Evolutionary conservation across 495 filamentous ascomycete genomes (phyloP).

Genomic region (Tetracladium setigerum): DNA sequence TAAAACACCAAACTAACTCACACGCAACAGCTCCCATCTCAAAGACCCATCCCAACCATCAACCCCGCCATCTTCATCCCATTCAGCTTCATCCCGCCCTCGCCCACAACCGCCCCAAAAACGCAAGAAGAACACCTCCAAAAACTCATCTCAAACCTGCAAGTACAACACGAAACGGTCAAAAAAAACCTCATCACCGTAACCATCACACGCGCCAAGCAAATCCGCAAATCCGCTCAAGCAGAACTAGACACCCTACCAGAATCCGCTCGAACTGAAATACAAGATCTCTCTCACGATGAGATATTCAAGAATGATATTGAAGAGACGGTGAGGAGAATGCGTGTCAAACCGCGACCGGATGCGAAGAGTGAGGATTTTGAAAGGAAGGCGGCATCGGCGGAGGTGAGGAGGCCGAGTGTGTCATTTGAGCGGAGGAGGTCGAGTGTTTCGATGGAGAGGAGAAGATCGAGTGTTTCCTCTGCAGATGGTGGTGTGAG

Average conservation of each 20-base stretch:
- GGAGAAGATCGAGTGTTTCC: not conserved
- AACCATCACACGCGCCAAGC: slow-evolving; percentile 29
- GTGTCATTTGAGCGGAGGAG: too few relatives aligned
- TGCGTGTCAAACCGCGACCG: not conserved
- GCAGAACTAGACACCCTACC: slow-evolving; percentile 6
- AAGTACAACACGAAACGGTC: slow-evolving; percentile 32
- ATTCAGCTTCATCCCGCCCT: slow-evolving; percentile 25
- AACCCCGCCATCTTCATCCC: slow-evolving; percentile 37
- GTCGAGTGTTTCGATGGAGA: not conserved
- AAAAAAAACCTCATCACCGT: slow-evolving; percentile 35
- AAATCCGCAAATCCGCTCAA: slow-evolving; percentile 2
- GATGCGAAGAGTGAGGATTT: slow-evolving; percentile 1
- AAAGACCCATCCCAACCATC: slow-evolving; percentile 23
- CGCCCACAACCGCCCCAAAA: slow-evolving; percentile 18
- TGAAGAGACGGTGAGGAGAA: slow-evolving; percentile 3
- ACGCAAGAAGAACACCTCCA: slow-evolving; percentile 26
- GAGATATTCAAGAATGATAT: not conserved
- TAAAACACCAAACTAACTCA: not conserved
- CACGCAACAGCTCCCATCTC: slow-evolving; percentile 21
- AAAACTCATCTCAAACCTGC: slow-evolving; percentile 30
- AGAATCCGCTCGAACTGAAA: not conserved
- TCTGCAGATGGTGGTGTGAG: slow-evolving; percentile 5
- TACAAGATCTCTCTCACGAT: not conserved
- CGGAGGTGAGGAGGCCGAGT: not conserved
- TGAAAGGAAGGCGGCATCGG: not conserved